A percentile compares a stretch with the other conserved stretches of the same genome.
phyloP scores from a whole-genome alignment of 2,329 filamentous ascomycete genomes.

The Cucurbitaria berberidis region DNA sequence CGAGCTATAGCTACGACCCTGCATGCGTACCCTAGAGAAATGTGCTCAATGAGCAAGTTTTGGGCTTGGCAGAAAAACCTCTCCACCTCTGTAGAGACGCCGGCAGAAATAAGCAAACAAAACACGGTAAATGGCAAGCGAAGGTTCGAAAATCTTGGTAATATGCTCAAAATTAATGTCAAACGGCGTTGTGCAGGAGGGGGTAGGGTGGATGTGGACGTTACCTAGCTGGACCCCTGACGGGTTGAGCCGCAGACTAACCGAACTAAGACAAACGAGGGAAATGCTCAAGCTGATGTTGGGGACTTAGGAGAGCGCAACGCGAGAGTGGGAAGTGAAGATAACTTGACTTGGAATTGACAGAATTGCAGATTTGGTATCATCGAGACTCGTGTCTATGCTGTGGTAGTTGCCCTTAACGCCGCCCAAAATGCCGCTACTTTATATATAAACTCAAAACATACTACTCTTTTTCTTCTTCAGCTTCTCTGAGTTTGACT shows the following conservation, averaged over 20 bases:
- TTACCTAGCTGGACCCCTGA: neutral
- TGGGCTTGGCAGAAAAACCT: conserved; percentile 17
- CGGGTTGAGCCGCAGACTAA: neutral
- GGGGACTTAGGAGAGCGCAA: neutral
- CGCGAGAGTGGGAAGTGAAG: neutral
- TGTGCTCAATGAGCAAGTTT: conserved; percentile 40
- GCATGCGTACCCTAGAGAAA: conserved; percentile 23
- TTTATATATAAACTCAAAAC: conserved; percentile 39
- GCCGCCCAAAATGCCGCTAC: conserved; percentile 8
- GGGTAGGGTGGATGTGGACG: too few relatives aligned
- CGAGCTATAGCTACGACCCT: conserved; percentile 29
- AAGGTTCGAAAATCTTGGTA: too few relatives aligned
- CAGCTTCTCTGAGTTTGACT: conserved; percentile 41
- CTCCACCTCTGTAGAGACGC: neutral
- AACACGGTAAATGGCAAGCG: neutral
- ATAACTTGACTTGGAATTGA: neutral
- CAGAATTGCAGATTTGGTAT: conserved; percentile 1
- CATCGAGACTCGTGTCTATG: conserved; percentile 19
- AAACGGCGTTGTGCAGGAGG: too few relatives aligned
- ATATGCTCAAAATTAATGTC: too few relatives aligned
- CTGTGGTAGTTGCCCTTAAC: conserved; percentile 19
- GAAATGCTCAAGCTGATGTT: neutral
- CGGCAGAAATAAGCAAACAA: neutral
- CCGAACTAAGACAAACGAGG: conserved; percentile 1
- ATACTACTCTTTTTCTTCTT: conserved; percentile 54